Base-by-base conservation (phyloP, 148 eudicot species). In the Vaccinium myrtillus region DNA sequence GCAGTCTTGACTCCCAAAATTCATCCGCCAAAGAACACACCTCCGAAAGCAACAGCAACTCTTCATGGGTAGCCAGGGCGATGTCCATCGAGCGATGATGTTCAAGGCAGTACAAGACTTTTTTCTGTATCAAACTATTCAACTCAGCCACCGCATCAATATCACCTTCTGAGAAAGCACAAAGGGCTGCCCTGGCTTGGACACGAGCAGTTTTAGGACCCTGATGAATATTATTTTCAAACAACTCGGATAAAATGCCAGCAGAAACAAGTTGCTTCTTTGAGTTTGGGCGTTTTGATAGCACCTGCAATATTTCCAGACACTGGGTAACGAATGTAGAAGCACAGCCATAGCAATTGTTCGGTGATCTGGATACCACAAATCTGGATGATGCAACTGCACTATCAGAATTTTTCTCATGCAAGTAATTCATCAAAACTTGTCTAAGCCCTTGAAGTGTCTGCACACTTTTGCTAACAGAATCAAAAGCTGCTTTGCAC, bases 391-490 rank as follows among this genome's bases (percentile, higher is more conserved):
- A 84, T 81, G 90, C 89, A 49, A 83, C 84, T 27, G 91, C 83
- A 83, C 85, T 87, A 80, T 90, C 94, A 86, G 90, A 91, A 75
- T 93, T 89, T 84, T 94, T 94, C 80, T 92, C 91, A 87, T 96
- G 96, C 93, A 96, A 87, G 86, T 95, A 97, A 81, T 89, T 95
- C 99, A 97, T 97, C 82, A 97, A 86, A 86, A 95, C 99, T 73
- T 94, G 96, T 59, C 98, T 92, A 90, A 97, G 98, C 87, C 99
- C 99, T 91, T 97, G 99, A 82, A 97, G 92, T 69, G 99, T 97
- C 91, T 97, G 99, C 75, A 97, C 99, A 86, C 99, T 97, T 94
- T 95, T 97, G 93, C 98, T 97, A 75, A 97, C 99, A 78, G 98
- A 97, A 84, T 97, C 99, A 86, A 97, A 97, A 74, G 99, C 99